Evolutionary conservation across 495 filamentous ascomycete genomes (phyloP).

Genomic region (Jackrogersella multiformis): DNA sequence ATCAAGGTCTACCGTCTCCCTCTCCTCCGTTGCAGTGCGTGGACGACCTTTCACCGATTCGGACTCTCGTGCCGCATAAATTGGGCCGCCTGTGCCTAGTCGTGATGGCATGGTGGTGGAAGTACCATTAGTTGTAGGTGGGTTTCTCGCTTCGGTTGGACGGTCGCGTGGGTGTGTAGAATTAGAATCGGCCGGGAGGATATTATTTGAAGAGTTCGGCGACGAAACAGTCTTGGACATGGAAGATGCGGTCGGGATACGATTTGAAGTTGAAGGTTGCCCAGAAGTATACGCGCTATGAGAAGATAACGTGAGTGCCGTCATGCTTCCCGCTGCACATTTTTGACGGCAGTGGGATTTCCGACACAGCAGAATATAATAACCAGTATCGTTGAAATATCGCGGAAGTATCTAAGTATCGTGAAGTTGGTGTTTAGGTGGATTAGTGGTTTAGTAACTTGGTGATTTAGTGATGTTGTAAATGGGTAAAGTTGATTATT

Average conservation of each 20-base stretch:
- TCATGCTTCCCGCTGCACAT: conserved; percentile 36
- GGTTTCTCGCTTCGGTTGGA: neutral
- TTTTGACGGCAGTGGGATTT: conserved; percentile 11
- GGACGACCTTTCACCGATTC: conserved; percentile 35
- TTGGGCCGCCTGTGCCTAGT: conserved; percentile 28
- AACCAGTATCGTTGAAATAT: too few species aligned
- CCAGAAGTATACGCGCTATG: conserved; percentile 37
- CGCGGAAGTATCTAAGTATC: too few species aligned
- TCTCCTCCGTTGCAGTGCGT: conserved; percentile 38
- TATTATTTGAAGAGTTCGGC: conserved; percentile 3
- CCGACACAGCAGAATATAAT: neutral
- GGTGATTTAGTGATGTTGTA: conserved; percentile 16
- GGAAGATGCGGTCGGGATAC: conserved; percentile 23
- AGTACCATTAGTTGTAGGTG: conserved; percentile 19
- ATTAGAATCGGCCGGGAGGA: neutral
- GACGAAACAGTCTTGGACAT: conserved; percentile 12
- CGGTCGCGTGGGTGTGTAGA: too few species aligned
- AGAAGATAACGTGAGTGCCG: conserved; percentile 32
- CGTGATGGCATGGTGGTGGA: conserved; percentile 38
- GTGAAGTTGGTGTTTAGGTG: conserved; percentile 1
- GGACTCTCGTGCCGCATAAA: conserved; percentile 20
- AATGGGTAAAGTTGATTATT: conserved; percentile 14
- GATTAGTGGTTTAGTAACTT: neutral
- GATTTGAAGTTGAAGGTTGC: conserved; percentile 20
- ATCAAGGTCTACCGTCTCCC: conserved; percentile 37